Evolutionary conservation across 108 stramenopile genomes (phyloP), one percentile per base, ranked within the genome.

Genomic region (Pseudonitzschia multiseries): DNA sequence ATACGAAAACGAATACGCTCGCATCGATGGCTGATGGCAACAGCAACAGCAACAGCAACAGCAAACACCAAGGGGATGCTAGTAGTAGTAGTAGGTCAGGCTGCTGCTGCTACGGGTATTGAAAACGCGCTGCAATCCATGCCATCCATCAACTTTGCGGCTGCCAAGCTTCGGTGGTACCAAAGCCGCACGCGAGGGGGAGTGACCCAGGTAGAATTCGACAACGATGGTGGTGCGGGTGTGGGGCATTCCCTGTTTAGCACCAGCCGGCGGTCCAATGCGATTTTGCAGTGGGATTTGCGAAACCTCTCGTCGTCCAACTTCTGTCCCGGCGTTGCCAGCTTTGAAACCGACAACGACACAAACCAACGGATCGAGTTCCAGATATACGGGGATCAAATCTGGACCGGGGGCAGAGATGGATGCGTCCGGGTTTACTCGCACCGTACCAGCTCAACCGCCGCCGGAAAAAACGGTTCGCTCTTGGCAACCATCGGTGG

Each of bases 321-420:
- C 44, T 75, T 85, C 56, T 80, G 85, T 42, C 82, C 85, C 42
- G 90, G 88, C 24, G 43, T 90, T 57, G 76, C 70, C 33, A 87
- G 86, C 20, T 94, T 70, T 82, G 79, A 79, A 13, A 85, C 83
- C 10, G 76, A 81, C 64, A 83, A 83, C 31, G 83, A 89, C 66
- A 90, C 93, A 18, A 94, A 94, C 81, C 93, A 94, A 72, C 68
- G 90, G 32, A 65, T 94, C 26, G 88, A 80, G 33, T 94, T 94
- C 73, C 79, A 82, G 59, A 51, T 89, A 1, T 68, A 90, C 44
- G 75, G 68, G 5, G 59, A 79, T 29, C 65, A 52, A 41, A 52
- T 94, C 21, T 90, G 78, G 73, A 80, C 88, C 4, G 90, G 85
- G 9, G 87, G 87, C 44, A 67, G 65, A 14, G 77, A 81, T 48